Evolutionary conservation across 2,329 filamentous ascomycete species (phyloP).

Genomic region (Curvularia sp.): DNA sequence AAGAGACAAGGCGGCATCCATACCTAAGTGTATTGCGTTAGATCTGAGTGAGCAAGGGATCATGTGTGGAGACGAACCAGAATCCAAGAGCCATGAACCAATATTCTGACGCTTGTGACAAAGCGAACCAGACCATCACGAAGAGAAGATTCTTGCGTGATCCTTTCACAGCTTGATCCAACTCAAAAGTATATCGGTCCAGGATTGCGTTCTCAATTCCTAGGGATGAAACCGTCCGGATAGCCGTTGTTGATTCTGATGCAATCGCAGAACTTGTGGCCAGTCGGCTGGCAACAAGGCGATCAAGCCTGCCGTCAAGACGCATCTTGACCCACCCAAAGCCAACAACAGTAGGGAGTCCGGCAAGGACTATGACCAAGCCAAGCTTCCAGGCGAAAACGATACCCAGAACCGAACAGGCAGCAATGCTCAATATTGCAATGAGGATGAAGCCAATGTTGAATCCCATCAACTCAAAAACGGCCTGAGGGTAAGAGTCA

Average conservation of each 20-base stretch:
- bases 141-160: constrained; percentile 19
- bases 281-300: constrained; percentile 65
- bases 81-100: constrained; percentile 80
- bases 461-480: constrained; percentile 51
- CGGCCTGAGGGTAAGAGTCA: constrained; percentile 54
- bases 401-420: constrained; percentile 20
- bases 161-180: constrained; percentile 57
- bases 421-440: constrained; percentile 12
- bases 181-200: constrained; percentile 69
- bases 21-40: constrained; percentile 7
- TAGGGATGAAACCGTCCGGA: constrained; percentile 86
- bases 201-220: constrained; percentile 71
- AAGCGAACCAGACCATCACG: constrained; percentile 69
- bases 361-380: constrained; percentile 12
- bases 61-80: constrained; percentile 60
- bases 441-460: constrained; percentile 23
- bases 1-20: constrained; percentile 32
- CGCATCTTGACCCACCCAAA: constrained; percentile 75
- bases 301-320: constrained; percentile 60
- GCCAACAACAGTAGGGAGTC: constrained; percentile 13
- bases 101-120: constrained; percentile 81
- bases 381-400: constrained; percentile 26
- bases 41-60: background rate
- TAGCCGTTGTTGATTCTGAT: constrained; percentile 54
- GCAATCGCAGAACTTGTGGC: constrained; percentile 70